Percentiles rank a stretch among this genome's conserved stretches.
phyloP scores from a whole-genome alignment of 2,329 filamentous ascomycete genomes.

The Triangularia setosa region DNA sequence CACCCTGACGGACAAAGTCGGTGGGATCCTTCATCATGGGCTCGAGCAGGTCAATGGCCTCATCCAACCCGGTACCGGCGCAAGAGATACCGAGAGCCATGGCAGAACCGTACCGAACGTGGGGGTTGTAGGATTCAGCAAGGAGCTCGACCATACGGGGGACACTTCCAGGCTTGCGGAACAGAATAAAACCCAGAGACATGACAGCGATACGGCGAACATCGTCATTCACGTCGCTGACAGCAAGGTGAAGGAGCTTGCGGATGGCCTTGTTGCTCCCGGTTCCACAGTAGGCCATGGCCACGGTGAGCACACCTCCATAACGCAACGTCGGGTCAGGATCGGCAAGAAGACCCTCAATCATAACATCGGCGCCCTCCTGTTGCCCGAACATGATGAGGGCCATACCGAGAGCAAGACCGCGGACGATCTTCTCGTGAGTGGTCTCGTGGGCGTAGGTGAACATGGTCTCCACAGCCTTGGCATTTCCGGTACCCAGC shows the following conservation, averaged over 20 bases:
- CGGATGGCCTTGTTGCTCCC: conserved; percentile 98
- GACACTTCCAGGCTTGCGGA: conserved; percentile 94
- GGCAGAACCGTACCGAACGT: conserved; percentile 94
- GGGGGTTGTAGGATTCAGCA: conserved; percentile 97
- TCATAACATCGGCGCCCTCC: conserved; percentile 89
- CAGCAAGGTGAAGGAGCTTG: conserved; percentile 89
- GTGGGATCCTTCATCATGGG: conserved; percentile 99
- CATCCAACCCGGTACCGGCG: conserved; percentile 89
- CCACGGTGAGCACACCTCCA: conserved; percentile 98
- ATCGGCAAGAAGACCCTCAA: conserved; percentile 88
- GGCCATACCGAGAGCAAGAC: conserved; percentile 92
- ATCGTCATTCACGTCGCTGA: conserved; percentile 97
- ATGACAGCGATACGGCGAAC: conserved; percentile 94
- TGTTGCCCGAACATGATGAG: conserved; percentile 97
- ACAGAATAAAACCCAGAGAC: conserved; percentile 96
- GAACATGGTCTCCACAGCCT: conserved; percentile 93
- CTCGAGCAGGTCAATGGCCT: conserved; percentile 93
- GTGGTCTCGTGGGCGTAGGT: conserved; percentile 96
- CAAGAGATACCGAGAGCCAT: conserved; percentile 99
- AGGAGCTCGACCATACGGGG: conserved; percentile 98
- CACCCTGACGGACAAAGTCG: conserved; percentile 96
- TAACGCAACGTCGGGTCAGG: conserved; percentile 92
- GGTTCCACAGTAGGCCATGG: conserved; percentile 92
- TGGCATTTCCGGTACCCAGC: conserved; percentile 94
- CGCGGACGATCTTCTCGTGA: conserved; percentile 97